These are phyloP conservation scores for Croton setiger DNA, from an alignment of 441 rosid species.

Conservation along the genomic window DNA sequence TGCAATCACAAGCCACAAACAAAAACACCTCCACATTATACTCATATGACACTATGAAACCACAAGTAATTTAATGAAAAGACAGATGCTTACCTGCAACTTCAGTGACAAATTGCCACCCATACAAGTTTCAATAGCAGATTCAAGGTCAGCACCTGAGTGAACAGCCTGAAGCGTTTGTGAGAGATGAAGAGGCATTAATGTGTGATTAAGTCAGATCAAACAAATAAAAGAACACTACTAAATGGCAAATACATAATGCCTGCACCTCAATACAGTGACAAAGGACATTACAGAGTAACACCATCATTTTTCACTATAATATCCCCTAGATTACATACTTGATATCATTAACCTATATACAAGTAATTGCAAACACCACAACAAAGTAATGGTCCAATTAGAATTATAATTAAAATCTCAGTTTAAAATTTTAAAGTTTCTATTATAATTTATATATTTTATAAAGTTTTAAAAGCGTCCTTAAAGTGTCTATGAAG, in stretches of 20 bases:
- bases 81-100: conserved; percentile 39
- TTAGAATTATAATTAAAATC: too few relatives aligned
- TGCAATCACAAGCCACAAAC: neutral
- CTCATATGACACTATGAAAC: neutral
- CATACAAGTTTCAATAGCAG: conserved; percentile 45
- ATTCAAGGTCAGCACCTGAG: conserved; percentile 73
- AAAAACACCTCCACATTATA: neutral
- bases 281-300: neutral
- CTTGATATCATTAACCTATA: neutral
- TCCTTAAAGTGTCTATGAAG: neutral
- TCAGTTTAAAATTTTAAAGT: too few relatives aligned
- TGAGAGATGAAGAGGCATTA: neutral
- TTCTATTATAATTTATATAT: too few relatives aligned
- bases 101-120: conserved; percentile 44
- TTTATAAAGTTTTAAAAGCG: neutral
- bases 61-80: conserved; percentile 12
- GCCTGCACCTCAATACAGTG: neutral
- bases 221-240: neutral
- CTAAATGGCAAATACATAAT: neutral
- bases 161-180: conserved; percentile 52
- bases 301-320: neutral
- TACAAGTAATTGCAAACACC: neutral
- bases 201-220: neutral
- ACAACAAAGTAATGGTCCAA: too few relatives aligned
- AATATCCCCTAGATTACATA: neutral